A percentile compares a stretch with the other conserved stretches of the same genome.
Conservation (phyloP, 768 basidiomycete genomes). For the Rossbeevera mucosa region DNA sequence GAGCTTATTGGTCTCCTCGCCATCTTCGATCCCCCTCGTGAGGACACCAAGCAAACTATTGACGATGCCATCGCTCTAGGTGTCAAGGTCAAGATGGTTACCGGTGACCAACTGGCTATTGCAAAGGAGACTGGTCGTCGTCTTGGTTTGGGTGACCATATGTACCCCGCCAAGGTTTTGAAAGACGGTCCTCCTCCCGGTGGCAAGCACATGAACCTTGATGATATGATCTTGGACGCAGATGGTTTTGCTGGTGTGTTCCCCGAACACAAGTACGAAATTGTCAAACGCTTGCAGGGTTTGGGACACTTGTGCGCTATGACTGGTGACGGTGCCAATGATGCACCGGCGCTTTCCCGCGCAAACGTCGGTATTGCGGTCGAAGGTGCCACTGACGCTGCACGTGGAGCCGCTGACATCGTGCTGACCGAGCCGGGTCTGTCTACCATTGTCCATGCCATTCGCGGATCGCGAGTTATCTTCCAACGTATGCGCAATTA, state of each 20-base stretch:
- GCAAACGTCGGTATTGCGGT: constrained; percentile 99
- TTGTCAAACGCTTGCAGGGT: constrained; percentile 96
- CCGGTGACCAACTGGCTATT: constrained; percentile 99
- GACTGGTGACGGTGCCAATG: constrained; percentile 99
- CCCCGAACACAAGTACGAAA: constrained; percentile 99
- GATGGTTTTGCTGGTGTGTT: constrained; percentile 99
- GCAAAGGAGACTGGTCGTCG: constrained; percentile 99
- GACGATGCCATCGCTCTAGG: constrained; percentile 95
- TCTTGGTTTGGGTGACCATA: constrained; percentile 97
- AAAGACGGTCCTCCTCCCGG: constrained; percentile 93
- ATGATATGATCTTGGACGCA: constrained; percentile 99
- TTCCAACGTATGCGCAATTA: constrained; percentile 99
- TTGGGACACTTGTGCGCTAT: constrained; percentile 96
- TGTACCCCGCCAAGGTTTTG: constrained; percentile 99
- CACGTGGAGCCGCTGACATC: constrained; percentile 97
- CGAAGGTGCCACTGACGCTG: constrained; percentile 98
- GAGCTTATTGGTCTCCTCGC: constrained; percentile 95
- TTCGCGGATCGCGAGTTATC: constrained; percentile 96
- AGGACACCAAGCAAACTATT: constrained; percentile 98
- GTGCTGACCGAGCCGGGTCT: constrained; percentile 98
- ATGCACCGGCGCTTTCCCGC: constrained; percentile 94
- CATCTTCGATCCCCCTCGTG: constrained; percentile 97
- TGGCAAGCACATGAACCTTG: constrained; percentile 75
- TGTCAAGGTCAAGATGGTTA: constrained; percentile 99
- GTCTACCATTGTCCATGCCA: constrained; percentile 98